Evolutionary conservation across 495 filamentous ascomycete genomes (phyloP).

Genomic region (Penicillium macrosclerotiorum): DNA sequence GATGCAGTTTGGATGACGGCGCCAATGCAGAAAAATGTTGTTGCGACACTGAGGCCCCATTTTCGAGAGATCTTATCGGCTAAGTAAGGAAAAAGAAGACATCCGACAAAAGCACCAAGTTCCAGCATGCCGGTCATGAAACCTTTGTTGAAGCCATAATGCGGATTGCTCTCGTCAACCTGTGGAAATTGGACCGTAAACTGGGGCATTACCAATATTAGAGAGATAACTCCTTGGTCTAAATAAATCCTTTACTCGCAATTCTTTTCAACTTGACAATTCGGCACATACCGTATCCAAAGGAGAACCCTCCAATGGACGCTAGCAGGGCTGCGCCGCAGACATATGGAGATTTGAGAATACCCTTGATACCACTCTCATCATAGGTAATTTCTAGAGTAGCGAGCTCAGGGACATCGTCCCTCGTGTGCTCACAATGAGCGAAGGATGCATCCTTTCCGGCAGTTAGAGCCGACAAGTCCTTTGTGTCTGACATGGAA

Average conservation of each 20-base stretch:
- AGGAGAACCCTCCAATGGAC: conserved; percentile 53
- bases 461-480: no score
- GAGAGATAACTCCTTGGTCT: conserved; percentile 43
- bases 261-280: no score
- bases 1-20: conserved; percentile 52
- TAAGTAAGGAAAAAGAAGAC: conserved; percentile 53
- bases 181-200: conserved; percentile 22
- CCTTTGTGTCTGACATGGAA: no score
- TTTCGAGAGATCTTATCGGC: conserved; percentile 56
- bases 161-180: conserved; percentile 8
- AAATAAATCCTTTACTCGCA: no score
- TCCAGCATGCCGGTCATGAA: conserved; percentile 25
- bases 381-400: no score
- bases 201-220: conserved; percentile 25
- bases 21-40: conserved; percentile 51
- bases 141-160: conserved; percentile 16
- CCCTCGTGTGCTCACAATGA: no score
- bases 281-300: no score
- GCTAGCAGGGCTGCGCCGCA: conserved; percentile 1
- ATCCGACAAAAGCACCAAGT: conserved; percentile 50
- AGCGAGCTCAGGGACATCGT: no score
- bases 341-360: not conserved
- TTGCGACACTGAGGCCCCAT: conserved; percentile 52
- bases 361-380: no score
- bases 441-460: no score